A percentile compares a stretch with the other conserved stretches of the same genome.
These are phyloP conservation scores for Sambucus nigra DNA, from an alignment of 129 eudicot genomes.

Conservation along the genomic window DNA sequence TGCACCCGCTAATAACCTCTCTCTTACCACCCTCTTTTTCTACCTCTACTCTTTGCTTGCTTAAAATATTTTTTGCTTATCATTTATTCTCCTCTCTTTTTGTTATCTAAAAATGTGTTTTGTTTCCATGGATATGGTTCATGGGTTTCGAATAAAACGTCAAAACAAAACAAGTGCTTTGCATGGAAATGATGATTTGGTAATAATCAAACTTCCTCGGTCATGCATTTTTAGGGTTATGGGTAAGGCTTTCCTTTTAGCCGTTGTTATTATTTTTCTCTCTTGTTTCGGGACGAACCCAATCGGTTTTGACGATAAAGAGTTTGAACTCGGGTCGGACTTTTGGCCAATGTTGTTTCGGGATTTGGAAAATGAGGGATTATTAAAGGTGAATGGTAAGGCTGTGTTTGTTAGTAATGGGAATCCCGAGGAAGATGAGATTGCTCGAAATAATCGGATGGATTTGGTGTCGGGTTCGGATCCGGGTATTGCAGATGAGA, in stretches of 20 bases:
- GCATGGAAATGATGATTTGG: slow-evolving; percentile 3
- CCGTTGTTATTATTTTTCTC: slow-evolving; percentile 18
- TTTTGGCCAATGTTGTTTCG: slow-evolving; percentile 20
- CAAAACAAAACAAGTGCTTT: slow-evolving; percentile 9
- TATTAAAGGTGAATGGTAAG: slow-evolving; percentile 23
- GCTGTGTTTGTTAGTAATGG: slow-evolving; percentile 21
- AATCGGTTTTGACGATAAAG: slow-evolving; percentile 5
- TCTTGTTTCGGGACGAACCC: slow-evolving; percentile 29
- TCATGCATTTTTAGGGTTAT: slow-evolving; percentile 17
- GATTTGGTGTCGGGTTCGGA: slow-evolving; percentile 23
- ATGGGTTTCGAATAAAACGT: slow-evolving; percentile 11
- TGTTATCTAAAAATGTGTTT: neutral
- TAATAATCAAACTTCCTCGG: slow-evolving; percentile 23
- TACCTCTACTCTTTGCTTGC: neutral
- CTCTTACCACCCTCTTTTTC: slow-evolving; percentile 4
- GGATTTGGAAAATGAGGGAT: slow-evolving; percentile 42
- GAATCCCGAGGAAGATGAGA: slow-evolving; percentile 7
- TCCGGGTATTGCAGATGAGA: slow-evolving; percentile 9
- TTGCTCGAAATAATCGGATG: neutral
- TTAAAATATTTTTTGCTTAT: neutral
- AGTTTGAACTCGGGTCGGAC: slow-evolving; percentile 1
- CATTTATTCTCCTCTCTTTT: neutral
- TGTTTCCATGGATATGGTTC: slow-evolving; percentile 8
- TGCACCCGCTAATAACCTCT: slow-evolving; percentile 37
- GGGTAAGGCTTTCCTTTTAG: slow-evolving; percentile 21